A percentile compares a stretch with the other conserved stretches of the same genome.
Evolutionary conservation across 2,329 filamentous ascomycete genomes (phyloP).

Genomic region (Fusarium newnesense): DNA sequence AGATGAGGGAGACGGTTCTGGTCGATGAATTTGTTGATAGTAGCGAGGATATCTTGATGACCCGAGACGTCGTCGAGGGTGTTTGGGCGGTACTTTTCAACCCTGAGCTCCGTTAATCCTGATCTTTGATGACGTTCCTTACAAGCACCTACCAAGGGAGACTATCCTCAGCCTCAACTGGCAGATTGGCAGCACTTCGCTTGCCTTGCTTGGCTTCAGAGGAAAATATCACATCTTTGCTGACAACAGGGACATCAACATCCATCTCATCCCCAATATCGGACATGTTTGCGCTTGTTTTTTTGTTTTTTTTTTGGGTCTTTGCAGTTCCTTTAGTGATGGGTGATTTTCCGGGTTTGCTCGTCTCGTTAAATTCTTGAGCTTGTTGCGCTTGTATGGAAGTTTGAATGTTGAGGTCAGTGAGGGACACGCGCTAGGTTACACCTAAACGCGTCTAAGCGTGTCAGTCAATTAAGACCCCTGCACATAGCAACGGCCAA

Average conservation of each 20-base stretch:
- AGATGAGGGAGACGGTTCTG: slow-evolving; percentile 94
- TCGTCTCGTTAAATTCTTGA: slow-evolving; percentile 4
- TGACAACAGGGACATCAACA: slow-evolving; percentile 60
- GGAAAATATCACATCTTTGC: slow-evolving; percentile 72
- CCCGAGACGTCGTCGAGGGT: slow-evolving; percentile 93
- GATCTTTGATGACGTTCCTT: neutral
- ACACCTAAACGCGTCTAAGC: slow-evolving; percentile 43
- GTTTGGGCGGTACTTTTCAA: slow-evolving; percentile 95
- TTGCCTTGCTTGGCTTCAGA: slow-evolving; percentile 88
- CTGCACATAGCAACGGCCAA: slow-evolving; percentile 21
- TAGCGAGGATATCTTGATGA: slow-evolving; percentile 95
- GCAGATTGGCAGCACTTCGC: slow-evolving; percentile 89
- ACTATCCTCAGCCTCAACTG: slow-evolving; percentile 92
- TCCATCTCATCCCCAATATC: slow-evolving; percentile 72
- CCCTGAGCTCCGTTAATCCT: slow-evolving; percentile 62
- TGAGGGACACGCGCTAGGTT: slow-evolving; percentile 44
- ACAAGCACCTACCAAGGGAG: slow-evolving; percentile 78
- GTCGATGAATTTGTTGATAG: slow-evolving; percentile 97
- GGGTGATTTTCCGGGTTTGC: neutral
- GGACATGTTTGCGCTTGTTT: slow-evolving; percentile 58
- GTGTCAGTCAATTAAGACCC: slow-evolving; percentile 46
- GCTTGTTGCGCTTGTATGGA: slow-evolving; percentile 3
- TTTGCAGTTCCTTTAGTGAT: neutral
- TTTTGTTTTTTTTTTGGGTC: neutral
- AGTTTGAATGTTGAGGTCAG: slow-evolving; percentile 38